Evolutionary conservation across 352 stramenopile genomes (phyloP).

Genomic region (Halophytophthora batemanensis): DNA sequence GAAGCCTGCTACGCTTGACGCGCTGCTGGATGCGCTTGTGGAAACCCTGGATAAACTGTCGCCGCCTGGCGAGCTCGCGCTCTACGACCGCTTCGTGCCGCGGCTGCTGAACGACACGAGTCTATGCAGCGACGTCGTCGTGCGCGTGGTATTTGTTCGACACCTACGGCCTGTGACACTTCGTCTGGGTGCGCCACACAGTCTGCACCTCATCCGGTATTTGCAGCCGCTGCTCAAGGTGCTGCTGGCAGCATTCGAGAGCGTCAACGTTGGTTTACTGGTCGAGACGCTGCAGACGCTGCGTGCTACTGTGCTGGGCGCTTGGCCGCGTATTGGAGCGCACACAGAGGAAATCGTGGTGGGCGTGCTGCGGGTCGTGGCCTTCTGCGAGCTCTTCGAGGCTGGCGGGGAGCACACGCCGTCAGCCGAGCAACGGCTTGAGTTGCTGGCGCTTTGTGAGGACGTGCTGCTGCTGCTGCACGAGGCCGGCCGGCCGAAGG

Average conservation of each 20-base stretch:
- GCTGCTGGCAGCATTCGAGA: slow-evolving; percentile 62
- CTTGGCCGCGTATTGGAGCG: slow-evolving; percentile 67
- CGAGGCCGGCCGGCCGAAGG: slow-evolving; percentile 13
- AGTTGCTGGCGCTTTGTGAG: slow-evolving; percentile 32
- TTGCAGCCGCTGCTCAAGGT: slow-evolving; percentile 80
- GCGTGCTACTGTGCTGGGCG: slow-evolving; percentile 41
- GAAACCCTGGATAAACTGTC: slow-evolving; percentile 65
- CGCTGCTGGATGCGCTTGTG: slow-evolving; percentile 54
- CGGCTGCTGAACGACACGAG: slow-evolving; percentile 65
- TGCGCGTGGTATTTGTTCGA: slow-evolving; percentile 58
- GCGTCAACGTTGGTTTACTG: slow-evolving; percentile 45
- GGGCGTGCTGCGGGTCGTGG: slow-evolving; percentile 62
- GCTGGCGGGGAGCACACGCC: slow-evolving; percentile 26
- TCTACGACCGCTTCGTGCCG: slow-evolving; percentile 70
- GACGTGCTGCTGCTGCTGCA: slow-evolving; percentile 35
- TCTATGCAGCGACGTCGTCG: slow-evolving; percentile 48
- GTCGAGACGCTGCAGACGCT: slow-evolving; percentile 61
- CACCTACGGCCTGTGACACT: slow-evolving; percentile 43
- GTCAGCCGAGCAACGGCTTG: slow-evolving; percentile 18
- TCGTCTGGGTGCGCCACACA: slow-evolving; percentile 60
- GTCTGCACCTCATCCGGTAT: slow-evolving; percentile 68
- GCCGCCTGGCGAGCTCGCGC: slow-evolving; percentile 39
- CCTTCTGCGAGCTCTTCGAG: slow-evolving; percentile 66
- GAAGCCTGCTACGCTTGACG: slow-evolving; percentile 50
- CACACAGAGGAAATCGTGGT: slow-evolving; percentile 71